A percentile compares a stretch with the other conserved stretches of the same genome.
Evolutionary conservation across 768 basidiomycete species (phyloP).

Genomic region (Russula abietina): DNA sequence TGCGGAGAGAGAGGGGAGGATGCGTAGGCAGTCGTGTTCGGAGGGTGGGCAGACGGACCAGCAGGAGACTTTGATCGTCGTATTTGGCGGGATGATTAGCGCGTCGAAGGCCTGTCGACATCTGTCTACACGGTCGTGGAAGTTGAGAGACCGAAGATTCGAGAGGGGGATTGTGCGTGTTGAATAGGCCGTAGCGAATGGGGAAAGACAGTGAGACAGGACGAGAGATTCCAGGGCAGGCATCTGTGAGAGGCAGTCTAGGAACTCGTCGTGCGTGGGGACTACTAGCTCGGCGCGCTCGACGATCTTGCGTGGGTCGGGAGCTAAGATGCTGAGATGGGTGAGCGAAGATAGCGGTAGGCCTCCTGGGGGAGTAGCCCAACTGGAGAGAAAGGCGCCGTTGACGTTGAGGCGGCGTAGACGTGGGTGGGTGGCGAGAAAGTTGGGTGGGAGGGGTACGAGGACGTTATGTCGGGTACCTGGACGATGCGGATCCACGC

Average conservation of each 20-base stretch:
- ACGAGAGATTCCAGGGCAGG: constrained; percentile 3
- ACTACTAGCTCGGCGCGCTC: neutral
- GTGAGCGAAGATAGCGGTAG: constrained; percentile 5
- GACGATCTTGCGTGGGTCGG: constrained; percentile 3
- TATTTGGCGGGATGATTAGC: neutral
- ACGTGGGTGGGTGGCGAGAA: constrained; percentile 12
- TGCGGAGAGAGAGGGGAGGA: constrained; percentile 12
- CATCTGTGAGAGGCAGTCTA: constrained; percentile 11
- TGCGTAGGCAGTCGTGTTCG: constrained; percentile 17
- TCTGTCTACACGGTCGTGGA: constrained; percentile 11
- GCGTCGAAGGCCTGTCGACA: constrained; percentile 14
- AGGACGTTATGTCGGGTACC: neutral
- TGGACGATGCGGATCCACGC: neutral
- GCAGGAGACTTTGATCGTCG: constrained; percentile 8
- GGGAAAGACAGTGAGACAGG: constrained; percentile 17
- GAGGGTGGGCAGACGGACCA: constrained; percentile 14
- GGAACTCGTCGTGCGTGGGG: constrained; percentile 5
- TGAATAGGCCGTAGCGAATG: neutral
- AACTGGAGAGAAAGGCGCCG: constrained; percentile 4
- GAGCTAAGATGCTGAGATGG: neutral
- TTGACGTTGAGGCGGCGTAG: constrained; percentile 6
- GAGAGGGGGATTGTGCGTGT: constrained; percentile 2
- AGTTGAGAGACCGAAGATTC: neutral
- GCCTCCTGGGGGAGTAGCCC: neutral
- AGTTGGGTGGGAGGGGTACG: constrained; percentile 5